A percentile compares a stretch with the other conserved stretches of the same genome.
phyloP scores from a whole-genome alignment of 2,329 filamentous ascomycete species.

The Botrytis porri region DNA sequence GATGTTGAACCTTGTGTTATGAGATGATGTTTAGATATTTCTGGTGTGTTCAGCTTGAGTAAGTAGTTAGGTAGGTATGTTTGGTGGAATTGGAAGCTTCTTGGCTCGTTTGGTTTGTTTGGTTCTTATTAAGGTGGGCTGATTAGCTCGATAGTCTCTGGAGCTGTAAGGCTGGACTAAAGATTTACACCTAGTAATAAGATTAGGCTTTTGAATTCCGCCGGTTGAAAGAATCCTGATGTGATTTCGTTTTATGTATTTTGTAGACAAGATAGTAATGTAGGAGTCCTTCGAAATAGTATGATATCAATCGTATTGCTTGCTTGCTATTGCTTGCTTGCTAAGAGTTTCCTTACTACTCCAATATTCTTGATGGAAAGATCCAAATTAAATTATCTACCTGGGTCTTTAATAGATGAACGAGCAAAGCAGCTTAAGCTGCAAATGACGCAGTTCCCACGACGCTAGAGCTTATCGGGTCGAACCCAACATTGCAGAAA shows the following conservation, averaged over 20 bases:
- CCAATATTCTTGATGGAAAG: background rate
- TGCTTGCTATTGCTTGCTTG: background rate
- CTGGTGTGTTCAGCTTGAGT: background rate
- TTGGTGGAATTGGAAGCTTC: background rate
- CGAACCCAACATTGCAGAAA: background rate
- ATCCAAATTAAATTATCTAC: background rate
- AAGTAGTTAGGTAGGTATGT: background rate
- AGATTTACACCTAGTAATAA: background rate
- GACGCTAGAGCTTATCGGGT: background rate
- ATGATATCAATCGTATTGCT: background rate
- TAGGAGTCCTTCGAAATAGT: too few relatives aligned
- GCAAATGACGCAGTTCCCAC: slow-evolving; percentile 12
- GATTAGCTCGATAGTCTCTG: background rate
- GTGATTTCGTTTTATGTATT: background rate
- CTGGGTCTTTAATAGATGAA: background rate
- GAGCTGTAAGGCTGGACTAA: slow-evolving; percentile 5
- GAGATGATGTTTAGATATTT: background rate
- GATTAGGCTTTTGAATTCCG: background rate
- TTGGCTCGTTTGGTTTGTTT: background rate
- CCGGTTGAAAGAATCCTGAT: background rate
- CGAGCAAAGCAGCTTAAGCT: slow-evolving; percentile 4
- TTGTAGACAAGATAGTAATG: too few relatives aligned
- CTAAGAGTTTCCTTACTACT: background rate
- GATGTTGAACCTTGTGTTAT: background rate
- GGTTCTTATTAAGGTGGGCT: background rate